A percentile compares a stretch with the other conserved stretches of the same genome.
Evolutionary conservation across 306 rosid genomes (phyloP).

Genomic region (Amphicarpaea edgeworthii): DNA sequence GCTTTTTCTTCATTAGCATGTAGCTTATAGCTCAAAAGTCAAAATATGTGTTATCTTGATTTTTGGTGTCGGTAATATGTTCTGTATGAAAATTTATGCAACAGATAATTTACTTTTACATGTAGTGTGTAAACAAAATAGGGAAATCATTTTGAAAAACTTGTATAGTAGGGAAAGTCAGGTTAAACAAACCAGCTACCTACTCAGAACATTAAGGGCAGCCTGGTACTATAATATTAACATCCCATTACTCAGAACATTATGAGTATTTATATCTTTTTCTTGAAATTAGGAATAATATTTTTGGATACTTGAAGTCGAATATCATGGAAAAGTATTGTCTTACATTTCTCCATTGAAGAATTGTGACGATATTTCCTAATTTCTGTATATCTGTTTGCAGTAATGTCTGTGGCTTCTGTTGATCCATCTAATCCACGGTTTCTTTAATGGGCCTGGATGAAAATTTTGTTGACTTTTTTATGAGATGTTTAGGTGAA

Average conservation of each 20-base stretch:
- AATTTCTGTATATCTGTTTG: slow-evolving; percentile 13
- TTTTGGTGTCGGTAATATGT: slow-evolving; percentile 13
- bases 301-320: not conserved
- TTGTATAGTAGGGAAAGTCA: not conserved
- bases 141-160: slow-evolving; percentile 16
- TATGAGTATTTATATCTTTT: slow-evolving; percentile 2
- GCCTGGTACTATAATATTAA: slow-evolving; percentile 4
- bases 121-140: not conserved
- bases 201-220: not conserved
- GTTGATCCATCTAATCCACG: slow-evolving; percentile 8
- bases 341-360: not conserved
- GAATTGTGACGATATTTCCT: not conserved
- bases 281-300: not conserved
- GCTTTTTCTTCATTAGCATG: slow-evolving; percentile 27
- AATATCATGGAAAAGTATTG: slow-evolving; percentile 15
- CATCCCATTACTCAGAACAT: not conserved
- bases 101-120: slow-evolving; percentile 9
- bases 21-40: slow-evolving; percentile 9
- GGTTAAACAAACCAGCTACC: slow-evolving; percentile 29
- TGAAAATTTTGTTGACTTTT: slow-evolving; percentile 8
- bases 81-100: slow-evolving; percentile 20
- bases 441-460: slow-evolving; percentile 3
- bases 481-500: not conserved
- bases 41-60: slow-evolving; percentile 14
- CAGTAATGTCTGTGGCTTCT: slow-evolving; percentile 13